phyloP scores from a whole-genome alignment of 768 basidiomycete genomes.

The Gloeophyllum trabeum region DNA sequence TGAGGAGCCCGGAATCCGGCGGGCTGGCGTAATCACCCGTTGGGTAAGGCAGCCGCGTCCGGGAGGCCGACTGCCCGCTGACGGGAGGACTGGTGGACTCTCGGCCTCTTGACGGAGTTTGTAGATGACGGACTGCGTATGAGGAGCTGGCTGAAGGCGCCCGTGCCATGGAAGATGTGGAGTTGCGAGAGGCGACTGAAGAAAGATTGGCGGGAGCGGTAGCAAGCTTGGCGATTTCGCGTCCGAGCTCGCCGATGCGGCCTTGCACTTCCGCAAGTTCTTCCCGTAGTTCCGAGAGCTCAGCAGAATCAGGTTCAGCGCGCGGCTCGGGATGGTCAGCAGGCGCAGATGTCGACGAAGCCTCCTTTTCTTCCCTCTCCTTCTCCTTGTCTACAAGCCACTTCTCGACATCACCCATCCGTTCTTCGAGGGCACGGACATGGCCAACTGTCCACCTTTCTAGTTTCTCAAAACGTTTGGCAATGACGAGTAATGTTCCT shows the following conservation, averaged over 20 bases:
- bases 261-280: slow-evolving; percentile 67
- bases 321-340: background rate
- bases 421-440: slow-evolving; percentile 79
- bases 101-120: slow-evolving; percentile 27
- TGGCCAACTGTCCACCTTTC: slow-evolving; percentile 88
- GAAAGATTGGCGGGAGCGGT: slow-evolving; percentile 42
- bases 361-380: slow-evolving; percentile 31
- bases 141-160: slow-evolving; percentile 38
- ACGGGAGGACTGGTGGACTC: slow-evolving; percentile 43
- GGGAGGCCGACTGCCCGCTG: slow-evolving; percentile 28
- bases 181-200: slow-evolving; percentile 35
- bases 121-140: slow-evolving; percentile 27
- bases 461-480: slow-evolving; percentile 77
- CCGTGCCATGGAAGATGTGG: slow-evolving; percentile 29
- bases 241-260: slow-evolving; percentile 61
- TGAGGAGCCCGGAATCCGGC: slow-evolving; percentile 25
- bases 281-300: slow-evolving; percentile 48
- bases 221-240: slow-evolving; percentile 69
- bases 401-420: slow-evolving; percentile 86
- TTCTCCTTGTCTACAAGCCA: slow-evolving; percentile 84
- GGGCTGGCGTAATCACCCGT: slow-evolving; percentile 76
- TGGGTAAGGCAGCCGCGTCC: slow-evolving; percentile 68
- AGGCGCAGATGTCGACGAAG: background rate
- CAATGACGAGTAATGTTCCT: slow-evolving; percentile 62
- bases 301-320: slow-evolving; percentile 9